Evolutionary conservation across 2,329 filamentous ascomycete species (phyloP).

Genomic region (Claviceps sorghi): DNA sequence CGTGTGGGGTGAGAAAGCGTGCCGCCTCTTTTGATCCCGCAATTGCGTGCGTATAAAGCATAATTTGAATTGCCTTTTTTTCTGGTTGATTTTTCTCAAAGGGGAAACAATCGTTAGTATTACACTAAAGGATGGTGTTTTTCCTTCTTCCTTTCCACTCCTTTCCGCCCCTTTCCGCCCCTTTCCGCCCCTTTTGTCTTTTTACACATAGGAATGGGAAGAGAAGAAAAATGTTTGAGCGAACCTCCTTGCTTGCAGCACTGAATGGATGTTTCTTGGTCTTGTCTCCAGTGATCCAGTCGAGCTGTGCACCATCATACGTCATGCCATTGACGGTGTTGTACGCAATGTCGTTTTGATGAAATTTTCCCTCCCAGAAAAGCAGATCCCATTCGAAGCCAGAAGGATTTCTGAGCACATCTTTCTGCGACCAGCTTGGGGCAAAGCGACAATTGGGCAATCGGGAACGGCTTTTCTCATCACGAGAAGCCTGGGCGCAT

Average conservation of each 20-base stretch:
- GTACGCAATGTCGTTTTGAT: slow-evolving; percentile 25
- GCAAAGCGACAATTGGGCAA: slow-evolving; percentile 17
- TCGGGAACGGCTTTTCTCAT: background rate
- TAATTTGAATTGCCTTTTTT: slow-evolving; percentile 25
- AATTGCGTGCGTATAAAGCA: slow-evolving; percentile 27
- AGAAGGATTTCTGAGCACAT: slow-evolving; percentile 15
- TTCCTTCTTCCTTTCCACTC: background rate
- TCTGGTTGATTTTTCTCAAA: background rate
- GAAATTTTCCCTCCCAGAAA: slow-evolving; percentile 30
- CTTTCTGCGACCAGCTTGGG: slow-evolving; percentile 14
- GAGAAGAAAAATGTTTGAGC: background rate
- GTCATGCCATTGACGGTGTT: slow-evolving; percentile 27
- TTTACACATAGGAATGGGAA: background rate
- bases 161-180: too few species aligned
- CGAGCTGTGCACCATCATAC: slow-evolving; percentile 24
- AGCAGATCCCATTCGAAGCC: slow-evolving; percentile 23
- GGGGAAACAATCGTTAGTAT: background rate
- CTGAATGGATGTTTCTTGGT: slow-evolving; percentile 24
- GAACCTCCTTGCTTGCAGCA: slow-evolving; percentile 23
- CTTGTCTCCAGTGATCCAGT: slow-evolving; percentile 21
- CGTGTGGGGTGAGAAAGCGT: slow-evolving; percentile 21
- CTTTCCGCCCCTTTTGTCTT: too few species aligned
- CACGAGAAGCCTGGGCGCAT: background rate
- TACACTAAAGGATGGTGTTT: background rate
- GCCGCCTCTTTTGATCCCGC: slow-evolving; percentile 23